Percentiles rank a stretch among this genome's conserved stretches.
Conservation (phyloP, 106 monocot species). For the Xerophyta viscosa region DNA sequence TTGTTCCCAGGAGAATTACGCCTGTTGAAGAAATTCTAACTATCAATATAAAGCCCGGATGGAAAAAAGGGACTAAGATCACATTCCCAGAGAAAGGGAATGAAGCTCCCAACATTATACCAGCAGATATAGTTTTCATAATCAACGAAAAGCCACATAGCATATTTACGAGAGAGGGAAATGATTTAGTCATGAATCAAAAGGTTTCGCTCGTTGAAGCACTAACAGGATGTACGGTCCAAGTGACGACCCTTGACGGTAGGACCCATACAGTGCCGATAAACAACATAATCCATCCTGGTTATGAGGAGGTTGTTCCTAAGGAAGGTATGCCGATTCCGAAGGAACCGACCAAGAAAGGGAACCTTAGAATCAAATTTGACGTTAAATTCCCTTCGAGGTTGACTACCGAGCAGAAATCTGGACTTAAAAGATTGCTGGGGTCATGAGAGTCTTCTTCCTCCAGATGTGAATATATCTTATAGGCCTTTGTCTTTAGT, state of each 20-base stretch:
- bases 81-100: slow-evolving; percentile 54
- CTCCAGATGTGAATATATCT: too few relatives aligned
- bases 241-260: slow-evolving; percentile 35
- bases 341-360: slow-evolving; percentile 36
- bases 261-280: slow-evolving; percentile 30
- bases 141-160: slow-evolving; percentile 44
- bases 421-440: slow-evolving; percentile 28
- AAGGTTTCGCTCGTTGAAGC: slow-evolving; percentile 43
- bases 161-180: slow-evolving; percentile 47
- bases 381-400: slow-evolving; percentile 43
- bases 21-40: slow-evolving; percentile 47
- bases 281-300: slow-evolving; percentile 25
- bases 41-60: slow-evolving; percentile 45
- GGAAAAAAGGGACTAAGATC: slow-evolving; percentile 65
- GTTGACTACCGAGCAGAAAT: slow-evolving; percentile 34
- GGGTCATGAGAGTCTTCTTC: slow-evolving; percentile 20
- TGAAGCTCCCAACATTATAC: slow-evolving; percentile 27
- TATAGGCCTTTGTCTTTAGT: too few relatives aligned
- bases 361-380: slow-evolving; percentile 54
- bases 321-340: slow-evolving; percentile 55
- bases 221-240: slow-evolving; percentile 37
- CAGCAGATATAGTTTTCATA: slow-evolving; percentile 46
- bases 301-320: slow-evolving; percentile 40
- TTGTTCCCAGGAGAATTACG: slow-evolving; percentile 35
- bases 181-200: slow-evolving; percentile 38